Percentiles rank a stretch among this genome's conserved stretches.
Conservation (phyloP, 352 stramenopile species). For the Pythium rishiriense region DNA sequence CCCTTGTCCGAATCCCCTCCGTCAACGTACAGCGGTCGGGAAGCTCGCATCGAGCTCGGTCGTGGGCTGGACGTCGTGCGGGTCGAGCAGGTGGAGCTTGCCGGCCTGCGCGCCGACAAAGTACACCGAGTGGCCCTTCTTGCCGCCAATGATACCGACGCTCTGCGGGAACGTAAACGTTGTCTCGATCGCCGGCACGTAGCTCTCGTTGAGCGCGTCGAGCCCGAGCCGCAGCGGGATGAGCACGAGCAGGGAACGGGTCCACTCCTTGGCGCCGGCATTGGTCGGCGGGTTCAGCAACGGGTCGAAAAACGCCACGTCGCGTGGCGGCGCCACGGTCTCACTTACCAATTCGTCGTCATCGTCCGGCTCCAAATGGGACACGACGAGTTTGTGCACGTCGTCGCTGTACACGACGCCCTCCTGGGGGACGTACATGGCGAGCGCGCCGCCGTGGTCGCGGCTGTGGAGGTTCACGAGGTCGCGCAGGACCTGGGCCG, state of each 20-base stretch:
- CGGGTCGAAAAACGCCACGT: slow-evolving; percentile 74
- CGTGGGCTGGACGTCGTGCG: slow-evolving; percentile 73
- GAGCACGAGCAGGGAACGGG: slow-evolving; percentile 88
- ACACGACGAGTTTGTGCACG: slow-evolving; percentile 70
- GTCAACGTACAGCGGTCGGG: slow-evolving; percentile 54
- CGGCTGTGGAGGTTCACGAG: slow-evolving; percentile 72
- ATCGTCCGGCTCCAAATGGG: slow-evolving; percentile 42
- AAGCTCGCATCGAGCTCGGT: slow-evolving; percentile 73
- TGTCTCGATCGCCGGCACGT: slow-evolving; percentile 71
- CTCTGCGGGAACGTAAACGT: slow-evolving; percentile 92
- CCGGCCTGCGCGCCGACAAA: slow-evolving; percentile 92
- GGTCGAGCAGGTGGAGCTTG: slow-evolving; percentile 82
- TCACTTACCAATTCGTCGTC: slow-evolving; percentile 6
- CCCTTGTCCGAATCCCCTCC: too few relatives aligned
- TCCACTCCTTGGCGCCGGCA: slow-evolving; percentile 66
- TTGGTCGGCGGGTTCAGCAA: slow-evolving; percentile 69
- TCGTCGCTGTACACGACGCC: slow-evolving; percentile 83
- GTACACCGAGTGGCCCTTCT: slow-evolving; percentile 94
- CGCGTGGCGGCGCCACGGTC: slow-evolving; percentile 6
- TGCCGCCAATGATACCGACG: slow-evolving; percentile 94
- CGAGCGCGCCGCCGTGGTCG: slow-evolving; percentile 44
- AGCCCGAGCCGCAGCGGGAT: slow-evolving; percentile 92
- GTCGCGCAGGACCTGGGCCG: slow-evolving; percentile 86
- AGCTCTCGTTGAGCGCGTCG: slow-evolving; percentile 81
- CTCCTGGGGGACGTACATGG: slow-evolving; percentile 85